A percentile compares a stretch with the other conserved stretches of the same genome.
phyloP scores from a whole-genome alignment of 148 eudicot species.

The Diospyros lotus region DNA sequence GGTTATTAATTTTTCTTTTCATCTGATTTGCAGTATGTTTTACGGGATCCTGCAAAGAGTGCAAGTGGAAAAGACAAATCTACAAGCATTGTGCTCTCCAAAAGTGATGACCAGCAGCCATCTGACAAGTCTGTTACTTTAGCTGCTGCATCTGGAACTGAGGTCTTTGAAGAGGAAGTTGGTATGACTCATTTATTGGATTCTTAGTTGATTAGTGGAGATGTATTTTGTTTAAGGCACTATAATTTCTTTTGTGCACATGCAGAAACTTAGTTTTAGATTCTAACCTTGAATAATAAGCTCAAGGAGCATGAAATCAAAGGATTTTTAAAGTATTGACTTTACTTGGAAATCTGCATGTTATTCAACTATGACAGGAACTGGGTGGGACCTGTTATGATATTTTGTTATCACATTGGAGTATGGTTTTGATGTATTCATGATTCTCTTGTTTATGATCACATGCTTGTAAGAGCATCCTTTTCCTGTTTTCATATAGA shows the following conservation, averaged over 20 bases:
- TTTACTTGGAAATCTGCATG: no score
- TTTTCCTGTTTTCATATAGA: no score
- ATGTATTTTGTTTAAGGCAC: background rate
- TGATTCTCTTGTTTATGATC: no score
- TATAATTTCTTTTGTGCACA: background rate
- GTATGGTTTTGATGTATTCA: no score
- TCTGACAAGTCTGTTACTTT: constrained; percentile 18
- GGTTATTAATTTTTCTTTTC: background rate
- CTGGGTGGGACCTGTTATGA: no score
- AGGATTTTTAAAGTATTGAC: no score
- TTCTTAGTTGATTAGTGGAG: background rate
- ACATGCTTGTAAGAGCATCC: no score
- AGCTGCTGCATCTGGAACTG: constrained; percentile 36
- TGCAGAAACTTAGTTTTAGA: background rate
- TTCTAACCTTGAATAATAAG: no score
- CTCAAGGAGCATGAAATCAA: no score
- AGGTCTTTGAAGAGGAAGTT: constrained; percentile 26
- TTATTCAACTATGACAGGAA: no score
- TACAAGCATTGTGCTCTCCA: constrained; percentile 38
- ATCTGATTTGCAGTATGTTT: constrained; percentile 44
- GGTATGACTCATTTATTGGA: constrained; percentile 28
- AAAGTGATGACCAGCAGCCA: constrained; percentile 36
- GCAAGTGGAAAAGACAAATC: constrained; percentile 60
- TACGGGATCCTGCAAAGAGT: constrained; percentile 45
- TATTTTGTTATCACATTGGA: no score